Evolutionary conservation across 1,284 basidiomycete species (phyloP).

Genomic region (Moesziomyces aphidis): DNA sequence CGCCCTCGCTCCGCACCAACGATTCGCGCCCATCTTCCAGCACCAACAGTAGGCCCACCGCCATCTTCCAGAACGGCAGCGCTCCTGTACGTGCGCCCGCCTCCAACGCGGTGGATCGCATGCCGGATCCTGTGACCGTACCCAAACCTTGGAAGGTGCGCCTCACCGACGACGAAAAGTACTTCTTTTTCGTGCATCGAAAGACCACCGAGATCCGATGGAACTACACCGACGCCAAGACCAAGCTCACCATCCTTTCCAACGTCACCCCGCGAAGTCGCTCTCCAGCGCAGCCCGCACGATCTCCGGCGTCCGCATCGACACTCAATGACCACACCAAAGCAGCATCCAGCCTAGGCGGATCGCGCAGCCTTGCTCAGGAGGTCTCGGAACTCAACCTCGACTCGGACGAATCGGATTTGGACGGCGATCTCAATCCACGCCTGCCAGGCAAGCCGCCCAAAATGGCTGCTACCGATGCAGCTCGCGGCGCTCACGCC

Average conservation of each 20-base stretch:
- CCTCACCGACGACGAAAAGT: conserved; percentile 48
- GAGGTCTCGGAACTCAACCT: conserved; percentile 24
- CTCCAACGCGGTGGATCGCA: conserved; percentile 37
- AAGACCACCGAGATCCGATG: conserved; percentile 45
- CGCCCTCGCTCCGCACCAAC: conserved; percentile 17
- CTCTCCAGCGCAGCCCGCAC: conserved; percentile 19
- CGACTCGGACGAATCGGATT: conserved; percentile 48
- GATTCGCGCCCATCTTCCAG: conserved; percentile 34
- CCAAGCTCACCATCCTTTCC: conserved; percentile 46
- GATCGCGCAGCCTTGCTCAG: conserved; percentile 14
- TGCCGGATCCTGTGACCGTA: conserved; percentile 39
- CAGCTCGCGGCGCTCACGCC: conserved; percentile 4
- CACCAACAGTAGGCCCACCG: conserved; percentile 33
- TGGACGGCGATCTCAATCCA: conserved; percentile 37
- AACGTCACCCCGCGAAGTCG: conserved; percentile 33
- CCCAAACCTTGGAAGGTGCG: conserved; percentile 50
- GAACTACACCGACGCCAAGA: conserved; percentile 42
- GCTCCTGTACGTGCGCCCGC: conserved; percentile 31
- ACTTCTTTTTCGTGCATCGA: conserved; percentile 50
- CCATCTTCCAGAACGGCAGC: conserved; percentile 35
- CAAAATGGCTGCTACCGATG: conserved; percentile 4
- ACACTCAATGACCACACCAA: conserved; percentile 4
- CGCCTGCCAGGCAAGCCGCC: conserved; percentile 44
- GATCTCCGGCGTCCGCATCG: conserved; percentile 1
- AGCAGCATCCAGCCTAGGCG: conserved; percentile 8